Evolutionary conservation across 1,139 yeast genomes (phyloP), one percentile per base, ranked within the genome.

Genomic region (Sugiyamaella paludigena): DNA sequence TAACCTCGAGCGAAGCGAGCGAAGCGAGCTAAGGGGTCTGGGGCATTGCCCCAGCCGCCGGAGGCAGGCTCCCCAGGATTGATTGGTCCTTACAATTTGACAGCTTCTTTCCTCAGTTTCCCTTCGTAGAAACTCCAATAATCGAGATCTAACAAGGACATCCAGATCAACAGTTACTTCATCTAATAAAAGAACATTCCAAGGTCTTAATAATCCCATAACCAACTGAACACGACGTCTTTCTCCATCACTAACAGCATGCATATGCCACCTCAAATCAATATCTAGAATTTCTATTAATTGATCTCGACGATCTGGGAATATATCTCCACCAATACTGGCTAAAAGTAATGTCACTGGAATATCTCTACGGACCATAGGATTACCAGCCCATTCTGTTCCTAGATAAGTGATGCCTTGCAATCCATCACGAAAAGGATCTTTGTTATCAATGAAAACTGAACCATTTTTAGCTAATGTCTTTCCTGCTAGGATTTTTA

Each of bases 161-260:
- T 92, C 98, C 58, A 92, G 74, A 65, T 92, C 98, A 26, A 92
- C 96, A 0, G 98, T 92, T 29, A 92, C 98, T 65, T 92, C 98
- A 66, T 92, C 98, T 41, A 92, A 72, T 19, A 92, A 71, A 32
- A 92, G 70, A 19, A 89, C 76, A 51, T 79, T 81, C 96, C 97
- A 92, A 4, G 97, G 98, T 59, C 85, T 83, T 54, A 91, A 70
- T 47, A 92, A 73, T 0, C 98, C 98, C 96, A 92, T 89, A 36
- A 84, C 88, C 53, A 92, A 72, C 64, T 92, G 98, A 1, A 92
- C 98, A 50, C 98, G 74, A 57, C 98, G 76, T 53, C 98, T 78
- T 66, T 92, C 97, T 28, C 98, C 98, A 66, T 92, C 98, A 43
- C 95, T 84, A 40, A 91, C 83, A 42, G 78, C 80, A 59, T 87